Conservation (phyloP, 768 basidiomycete species). For the Mycena belliarum region DNA sequence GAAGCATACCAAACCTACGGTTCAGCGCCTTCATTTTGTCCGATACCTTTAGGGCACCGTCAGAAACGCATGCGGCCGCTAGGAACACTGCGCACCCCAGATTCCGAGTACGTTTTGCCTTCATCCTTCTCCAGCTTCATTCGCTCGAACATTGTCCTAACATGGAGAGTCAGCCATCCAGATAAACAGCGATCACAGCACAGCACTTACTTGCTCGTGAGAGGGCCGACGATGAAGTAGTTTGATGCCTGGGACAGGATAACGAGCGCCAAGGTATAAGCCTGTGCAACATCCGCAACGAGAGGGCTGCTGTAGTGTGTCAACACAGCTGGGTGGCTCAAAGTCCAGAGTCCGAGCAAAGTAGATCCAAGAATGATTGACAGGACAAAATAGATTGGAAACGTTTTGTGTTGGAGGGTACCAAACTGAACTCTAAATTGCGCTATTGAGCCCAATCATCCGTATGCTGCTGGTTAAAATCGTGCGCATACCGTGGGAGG, state of each 20-base stretch:
- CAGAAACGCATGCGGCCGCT: not conserved
- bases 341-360: constrained; percentile 60
- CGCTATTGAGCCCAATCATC: too few relatives aligned
- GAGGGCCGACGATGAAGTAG: constrained; percentile 68
- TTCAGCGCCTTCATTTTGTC: constrained; percentile 69
- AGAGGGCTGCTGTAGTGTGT: constrained; percentile 46
- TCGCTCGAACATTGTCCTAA: constrained; percentile 77
- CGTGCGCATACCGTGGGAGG: constrained; percentile 44
- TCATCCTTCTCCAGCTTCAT: constrained; percentile 75
- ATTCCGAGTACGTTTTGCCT: constrained; percentile 64
- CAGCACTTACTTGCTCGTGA: constrained; percentile 61
- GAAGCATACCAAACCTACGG: constrained; percentile 62
- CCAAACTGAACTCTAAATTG: constrained; percentile 63
- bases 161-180: not conserved
- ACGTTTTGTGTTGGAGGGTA: constrained; percentile 69
- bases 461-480: too few relatives aligned
- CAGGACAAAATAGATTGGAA: constrained; percentile 72
- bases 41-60: constrained; percentile 52
- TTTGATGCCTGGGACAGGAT: constrained; percentile 57
- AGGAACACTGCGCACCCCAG: constrained; percentile 46
- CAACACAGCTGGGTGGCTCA: constrained; percentile 57
- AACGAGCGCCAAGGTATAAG: constrained; percentile 53
- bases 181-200: not conserved
- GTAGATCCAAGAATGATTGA: constrained; percentile 55
- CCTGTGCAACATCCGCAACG: constrained; percentile 64